Percentiles rank a stretch among this genome's conserved stretches.
Evolutionary conservation across 2,329 filamentous ascomycete species (phyloP).

Genomic region (Aspergillus sojae): DNA sequence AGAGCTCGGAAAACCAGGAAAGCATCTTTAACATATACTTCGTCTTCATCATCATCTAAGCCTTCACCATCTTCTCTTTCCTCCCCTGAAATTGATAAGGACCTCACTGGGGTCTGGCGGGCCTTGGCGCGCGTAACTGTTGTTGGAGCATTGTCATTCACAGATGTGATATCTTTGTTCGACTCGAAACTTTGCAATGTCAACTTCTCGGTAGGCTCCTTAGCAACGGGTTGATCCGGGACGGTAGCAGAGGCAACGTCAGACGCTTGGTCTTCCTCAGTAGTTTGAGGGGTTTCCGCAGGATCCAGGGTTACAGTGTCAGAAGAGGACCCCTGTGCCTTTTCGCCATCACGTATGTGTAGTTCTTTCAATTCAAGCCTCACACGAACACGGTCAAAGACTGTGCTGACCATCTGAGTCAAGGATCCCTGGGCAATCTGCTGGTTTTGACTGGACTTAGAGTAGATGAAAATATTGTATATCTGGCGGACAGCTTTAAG

Average conservation of each 20-base stretch:
- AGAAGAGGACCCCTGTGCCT: constrained; percentile 35
- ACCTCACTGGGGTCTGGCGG: constrained; percentile 50
- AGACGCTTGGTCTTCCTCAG: constrained; percentile 51
- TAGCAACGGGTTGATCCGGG: constrained; percentile 51
- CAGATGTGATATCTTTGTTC: constrained; percentile 66
- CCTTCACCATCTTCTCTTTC: constrained; percentile 41
- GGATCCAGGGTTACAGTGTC: constrained; percentile 42
- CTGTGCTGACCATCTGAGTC: constrained; percentile 97
- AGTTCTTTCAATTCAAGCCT: constrained; percentile 86
- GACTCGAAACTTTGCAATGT: constrained; percentile 71
- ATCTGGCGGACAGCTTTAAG: constrained; percentile 96
- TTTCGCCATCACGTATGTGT: constrained; percentile 54
- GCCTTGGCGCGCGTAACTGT: constrained; percentile 64
- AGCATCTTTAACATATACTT: constrained; percentile 94
- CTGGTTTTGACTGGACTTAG: constrained; percentile 90
- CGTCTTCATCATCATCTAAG: constrained; percentile 74
- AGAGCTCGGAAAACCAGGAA: constrained; percentile 97
- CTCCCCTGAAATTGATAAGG: constrained; percentile 40
- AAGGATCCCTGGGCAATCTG: constrained; percentile 95
- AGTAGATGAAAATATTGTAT: constrained; percentile 97
- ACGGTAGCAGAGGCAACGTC: constrained; percentile 39
- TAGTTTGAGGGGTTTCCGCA: constrained; percentile 46
- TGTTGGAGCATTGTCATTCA: constrained; percentile 68
- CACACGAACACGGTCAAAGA: constrained; percentile 91
- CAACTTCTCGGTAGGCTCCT: constrained; percentile 61